Percentiles rank a stretch among this genome's conserved stretches.
phyloP scores from a whole-genome alignment of 441 rosid genomes.

The Theobroma grandiflorum region DNA sequence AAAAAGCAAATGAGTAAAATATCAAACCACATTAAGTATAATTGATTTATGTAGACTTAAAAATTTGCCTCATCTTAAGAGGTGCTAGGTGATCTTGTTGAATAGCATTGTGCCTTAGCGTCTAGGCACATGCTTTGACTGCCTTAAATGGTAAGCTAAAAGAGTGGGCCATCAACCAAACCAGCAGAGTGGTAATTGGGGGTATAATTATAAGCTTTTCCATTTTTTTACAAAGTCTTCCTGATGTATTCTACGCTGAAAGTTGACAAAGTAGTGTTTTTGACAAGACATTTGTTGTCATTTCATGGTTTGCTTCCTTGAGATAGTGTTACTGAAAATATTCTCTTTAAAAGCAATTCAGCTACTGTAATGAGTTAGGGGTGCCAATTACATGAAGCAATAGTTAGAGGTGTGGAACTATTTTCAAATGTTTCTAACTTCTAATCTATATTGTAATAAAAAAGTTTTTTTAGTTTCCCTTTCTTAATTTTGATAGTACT shows the following conservation, averaged over 20 bases:
- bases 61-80: not conserved
- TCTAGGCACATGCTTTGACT: not conserved
- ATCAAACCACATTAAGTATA: not conserved
- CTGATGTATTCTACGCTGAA: not conserved
- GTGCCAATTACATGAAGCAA: not conserved
- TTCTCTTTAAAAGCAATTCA: not conserved
- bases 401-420: not conserved
- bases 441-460: not conserved
- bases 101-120: not conserved
- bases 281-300: not conserved
- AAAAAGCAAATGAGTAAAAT: not conserved
- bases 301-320: not conserved
- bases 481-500: not conserved
- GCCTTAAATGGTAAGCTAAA: not conserved
- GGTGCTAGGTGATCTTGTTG: not conserved
- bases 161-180: not conserved
- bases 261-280: not conserved
- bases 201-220: not conserved
- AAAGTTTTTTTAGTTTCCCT: not conserved
- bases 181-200: not conserved
- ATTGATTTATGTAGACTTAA: not conserved
- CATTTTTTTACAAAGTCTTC: not conserved
- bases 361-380: not conserved
- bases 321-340: not conserved
- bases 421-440: conserved; percentile 8